Base-by-base conservation (phyloP, 202 grass and related monocot species). In the Zoysia matrella region DNA sequence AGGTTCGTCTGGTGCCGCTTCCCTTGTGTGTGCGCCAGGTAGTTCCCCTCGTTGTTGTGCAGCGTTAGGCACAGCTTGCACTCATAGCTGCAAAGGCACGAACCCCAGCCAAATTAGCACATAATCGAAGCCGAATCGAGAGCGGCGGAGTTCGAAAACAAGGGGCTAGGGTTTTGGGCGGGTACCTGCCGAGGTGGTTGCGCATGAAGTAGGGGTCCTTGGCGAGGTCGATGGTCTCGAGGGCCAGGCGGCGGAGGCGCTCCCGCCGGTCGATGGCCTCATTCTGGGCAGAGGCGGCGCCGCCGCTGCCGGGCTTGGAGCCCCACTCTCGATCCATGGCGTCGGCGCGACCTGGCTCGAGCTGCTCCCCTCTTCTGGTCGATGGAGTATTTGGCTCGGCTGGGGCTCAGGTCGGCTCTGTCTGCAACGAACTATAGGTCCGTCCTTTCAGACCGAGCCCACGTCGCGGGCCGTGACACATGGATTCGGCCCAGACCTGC, bases 21-120 rank as follows among this genome's bases (percentile, higher is more conserved):
- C 80, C 93, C 96, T 81, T 99, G 96, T 6, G 91, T 36, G 30
- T 99, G 96, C 7, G 96, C 96, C 66, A 96, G 74, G 85, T 99
- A 99, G 67, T 99, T 99, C 41, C 96, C 93, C 89, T 99, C 96
- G 86, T 99, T 99, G 84, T 99, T 99, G 83, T 99, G 96, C 55
- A 99, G 89, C 18, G 96, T 99, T 71, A 96, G 73, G 71, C 96
- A 99, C 39, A 96, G 78, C 72, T 99, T 99, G 87, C 96, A 96
- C 80, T 99, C 96, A 7, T 99, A 99, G 71, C 93, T 98, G 48
- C 56, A 11, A 10, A 67, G 62, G 40, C 1, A 69, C 41, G 9
- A 76, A 74, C 79, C n/a, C 8, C 43, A 78, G 80, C 18, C 47
- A 68, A 56, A 52, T 84, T n/a, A 84, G 83, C 51, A 2, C 15